Percentiles rank a stretch among this genome's conserved stretches.
Evolutionary conservation across 305 asterid species (phyloP).

Genomic region (Solanum chacoense): DNA sequence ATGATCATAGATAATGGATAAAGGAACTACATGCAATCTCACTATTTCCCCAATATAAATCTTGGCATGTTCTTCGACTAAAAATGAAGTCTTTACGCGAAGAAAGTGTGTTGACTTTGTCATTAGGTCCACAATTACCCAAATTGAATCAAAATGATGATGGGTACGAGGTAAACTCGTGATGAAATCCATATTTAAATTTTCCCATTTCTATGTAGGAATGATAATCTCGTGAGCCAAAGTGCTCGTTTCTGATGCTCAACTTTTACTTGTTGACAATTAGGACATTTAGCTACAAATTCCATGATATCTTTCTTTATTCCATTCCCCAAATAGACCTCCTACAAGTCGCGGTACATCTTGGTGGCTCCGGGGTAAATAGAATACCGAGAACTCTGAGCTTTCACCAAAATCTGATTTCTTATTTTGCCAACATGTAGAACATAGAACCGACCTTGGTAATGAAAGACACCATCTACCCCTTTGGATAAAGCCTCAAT

Average conservation of each 20-base stretch:
- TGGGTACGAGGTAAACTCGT: not conserved
- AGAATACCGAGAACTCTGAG: not conserved
- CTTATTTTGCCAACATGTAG: not conserved
- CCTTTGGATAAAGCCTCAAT: not conserved
- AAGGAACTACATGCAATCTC: not conserved
- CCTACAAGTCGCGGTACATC: not conserved
- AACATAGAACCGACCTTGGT: not conserved
- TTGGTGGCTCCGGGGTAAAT: not conserved
- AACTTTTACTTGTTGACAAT: not conserved
- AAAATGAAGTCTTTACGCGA: not conserved
- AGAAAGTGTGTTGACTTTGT: not conserved
- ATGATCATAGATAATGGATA: not conserved
- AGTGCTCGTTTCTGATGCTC: not conserved
- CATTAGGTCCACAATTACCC: not conserved
- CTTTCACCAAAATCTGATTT: not conserved
- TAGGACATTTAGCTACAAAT: not conserved
- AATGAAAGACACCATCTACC: not conserved
- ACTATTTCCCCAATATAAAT: not conserved
- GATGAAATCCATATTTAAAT: not conserved
- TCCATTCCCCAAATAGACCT: not conserved
- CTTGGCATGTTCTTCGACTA: not conserved
- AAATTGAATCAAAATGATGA: not conserved
- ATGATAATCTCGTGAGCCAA: not conserved
- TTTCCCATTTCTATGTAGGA: not conserved
- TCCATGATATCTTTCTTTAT: not conserved